Conservation (phyloP, 2,329 filamentous ascomycete species). For the Dothidotthia symphoricarpi region DNA sequence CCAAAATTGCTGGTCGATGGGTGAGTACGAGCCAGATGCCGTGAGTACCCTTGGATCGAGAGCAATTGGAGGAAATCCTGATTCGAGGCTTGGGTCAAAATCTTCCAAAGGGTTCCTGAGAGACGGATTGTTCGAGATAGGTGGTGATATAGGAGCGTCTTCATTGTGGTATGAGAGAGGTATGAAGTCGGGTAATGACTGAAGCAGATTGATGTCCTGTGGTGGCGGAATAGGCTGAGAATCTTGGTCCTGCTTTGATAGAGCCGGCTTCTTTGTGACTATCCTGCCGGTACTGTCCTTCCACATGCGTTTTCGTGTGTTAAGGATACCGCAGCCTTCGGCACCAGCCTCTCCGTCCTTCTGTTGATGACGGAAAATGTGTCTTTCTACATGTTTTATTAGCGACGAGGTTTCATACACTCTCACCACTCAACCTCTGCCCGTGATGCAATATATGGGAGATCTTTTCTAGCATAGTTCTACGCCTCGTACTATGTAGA, state of each 20-base stretch:
- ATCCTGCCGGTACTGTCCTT: conserved; percentile 55
- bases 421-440: neutral
- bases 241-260: conserved; percentile 13
- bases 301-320: conserved; percentile 58
- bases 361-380: conserved; percentile 55
- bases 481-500: too few relatives aligned
- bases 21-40: conserved; percentile 21
- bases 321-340: conserved; percentile 51
- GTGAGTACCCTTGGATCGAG: conserved; percentile 21
- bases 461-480: conserved; percentile 4
- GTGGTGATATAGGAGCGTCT: conserved; percentile 36
- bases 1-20: conserved; percentile 35
- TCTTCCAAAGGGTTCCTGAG: conserved; percentile 29
- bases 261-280: conserved; percentile 46
- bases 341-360: conserved; percentile 58
- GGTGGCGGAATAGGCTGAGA: conserved; percentile 5
- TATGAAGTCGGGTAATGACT: conserved; percentile 20
- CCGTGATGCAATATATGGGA: neutral
- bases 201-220: conserved; percentile 13
- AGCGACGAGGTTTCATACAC: conserved; percentile 11
- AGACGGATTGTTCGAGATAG: conserved; percentile 32
- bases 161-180: conserved; percentile 21
- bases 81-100: conserved; percentile 28
- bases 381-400: conserved; percentile 49
- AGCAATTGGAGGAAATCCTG: conserved; percentile 16